Evolutionary conservation across 75 land plant species (phyloP).

Genomic region (Cryptomeria japonica): DNA sequence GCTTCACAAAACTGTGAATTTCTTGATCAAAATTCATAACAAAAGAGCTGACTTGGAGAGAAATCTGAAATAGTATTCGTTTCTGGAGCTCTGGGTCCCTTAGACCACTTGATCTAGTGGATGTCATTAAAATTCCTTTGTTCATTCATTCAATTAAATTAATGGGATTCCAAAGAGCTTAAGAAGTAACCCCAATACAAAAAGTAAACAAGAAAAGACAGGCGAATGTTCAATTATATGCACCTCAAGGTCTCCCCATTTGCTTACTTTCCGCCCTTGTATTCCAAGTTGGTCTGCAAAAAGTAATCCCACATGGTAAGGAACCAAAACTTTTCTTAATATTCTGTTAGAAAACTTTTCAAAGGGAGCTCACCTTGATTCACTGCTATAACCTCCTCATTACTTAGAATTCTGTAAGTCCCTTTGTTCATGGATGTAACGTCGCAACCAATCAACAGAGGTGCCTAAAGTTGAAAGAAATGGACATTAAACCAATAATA

Average conservation of each 20-base stretch:
- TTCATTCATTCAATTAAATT: neutral
- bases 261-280: slow-evolving; percentile 73
- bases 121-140: no score
- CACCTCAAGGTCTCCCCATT: slow-evolving; percentile 46
- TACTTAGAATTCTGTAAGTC: slow-evolving; percentile 52
- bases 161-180: neutral
- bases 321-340: neutral
- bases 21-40: no score
- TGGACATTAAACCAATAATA: neutral
- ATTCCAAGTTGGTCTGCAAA: slow-evolving; percentile 58
- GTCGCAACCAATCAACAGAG: slow-evolving; percentile 91
- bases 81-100: no score
- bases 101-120: no score
- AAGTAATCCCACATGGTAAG: neutral
- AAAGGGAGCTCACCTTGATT: slow-evolving; percentile 69
- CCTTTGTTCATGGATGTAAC: slow-evolving; percentile 62
- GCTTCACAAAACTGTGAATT: no score
- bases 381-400: slow-evolving; percentile 82
- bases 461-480: slow-evolving; percentile 53
- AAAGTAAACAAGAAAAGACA: neutral
- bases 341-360: neutral
- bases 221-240: neutral
- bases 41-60: no score
- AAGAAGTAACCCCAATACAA: neutral
- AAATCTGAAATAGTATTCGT: no score